Evolutionary conservation across 1,284 basidiomycete species (phyloP).

Genomic region (Thelephora terrestris): DNA sequence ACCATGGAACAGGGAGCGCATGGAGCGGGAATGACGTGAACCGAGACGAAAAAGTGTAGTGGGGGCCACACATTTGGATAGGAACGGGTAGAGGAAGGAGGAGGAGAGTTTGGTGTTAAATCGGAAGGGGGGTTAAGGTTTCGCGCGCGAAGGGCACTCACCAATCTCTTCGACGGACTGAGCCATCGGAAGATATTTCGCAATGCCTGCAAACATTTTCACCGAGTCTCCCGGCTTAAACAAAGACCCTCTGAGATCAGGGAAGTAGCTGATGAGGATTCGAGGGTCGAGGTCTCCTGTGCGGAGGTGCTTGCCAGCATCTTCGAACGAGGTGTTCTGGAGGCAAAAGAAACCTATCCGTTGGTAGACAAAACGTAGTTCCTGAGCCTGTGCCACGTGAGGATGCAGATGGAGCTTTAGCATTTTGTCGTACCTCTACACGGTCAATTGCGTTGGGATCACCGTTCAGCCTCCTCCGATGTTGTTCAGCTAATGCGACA

Average conservation of each 20-base stretch:
- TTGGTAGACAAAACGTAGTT: slow-evolving; percentile 67
- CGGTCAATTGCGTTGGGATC: slow-evolving; percentile 34
- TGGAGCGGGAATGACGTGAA: slow-evolving; percentile 12
- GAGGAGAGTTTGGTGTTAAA: slow-evolving; percentile 14
- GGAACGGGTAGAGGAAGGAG: neutral
- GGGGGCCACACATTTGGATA: neutral
- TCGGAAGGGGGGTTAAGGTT: slow-evolving; percentile 13
- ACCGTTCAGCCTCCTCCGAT: slow-evolving; percentile 44
- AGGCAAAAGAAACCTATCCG: slow-evolving; percentile 68
- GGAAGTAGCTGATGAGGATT: slow-evolving; percentile 66
- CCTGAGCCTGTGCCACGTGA: slow-evolving; percentile 36
- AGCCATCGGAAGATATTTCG: slow-evolving; percentile 51
- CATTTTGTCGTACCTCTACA: slow-evolving; percentile 34
- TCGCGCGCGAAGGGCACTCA: slow-evolving; percentile 34
- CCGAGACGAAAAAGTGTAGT: slow-evolving; percentile 20
- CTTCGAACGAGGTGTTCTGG: slow-evolving; percentile 62
- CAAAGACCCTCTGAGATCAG: slow-evolving; percentile 52
- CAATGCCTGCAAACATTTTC: slow-evolving; percentile 59
- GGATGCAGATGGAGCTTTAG: neutral
- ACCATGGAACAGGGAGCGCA: slow-evolving; percentile 17
- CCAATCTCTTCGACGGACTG: slow-evolving; percentile 64
- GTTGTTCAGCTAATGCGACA: slow-evolving; percentile 48
- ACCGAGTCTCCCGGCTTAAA: slow-evolving; percentile 37
- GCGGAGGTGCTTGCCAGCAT: slow-evolving; percentile 66
- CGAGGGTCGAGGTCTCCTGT: slow-evolving; percentile 68